Conservation (phyloP, 2,329 filamentous ascomycete genomes). For the Cercospora zeina region DNA sequence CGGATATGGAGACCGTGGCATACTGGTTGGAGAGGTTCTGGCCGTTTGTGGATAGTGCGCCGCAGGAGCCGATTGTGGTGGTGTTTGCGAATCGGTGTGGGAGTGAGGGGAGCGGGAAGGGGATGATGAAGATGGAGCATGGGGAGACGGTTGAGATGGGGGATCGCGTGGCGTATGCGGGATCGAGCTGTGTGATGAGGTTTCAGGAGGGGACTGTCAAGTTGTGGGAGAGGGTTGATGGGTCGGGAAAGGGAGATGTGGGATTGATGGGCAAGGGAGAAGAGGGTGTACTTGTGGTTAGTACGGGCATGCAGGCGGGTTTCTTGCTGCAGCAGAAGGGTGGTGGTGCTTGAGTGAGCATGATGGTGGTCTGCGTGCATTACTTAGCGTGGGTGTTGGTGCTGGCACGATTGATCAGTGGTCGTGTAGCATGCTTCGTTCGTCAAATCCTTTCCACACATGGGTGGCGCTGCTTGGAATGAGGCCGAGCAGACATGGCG, state of each 20-base stretch:
- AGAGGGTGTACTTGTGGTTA: constrained; percentile 67
- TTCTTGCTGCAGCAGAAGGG: constrained; percentile 34
- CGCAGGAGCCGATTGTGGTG: constrained; percentile 62
- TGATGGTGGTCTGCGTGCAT: not conserved
- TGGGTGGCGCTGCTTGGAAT: no score
- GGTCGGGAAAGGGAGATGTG: constrained; percentile 41
- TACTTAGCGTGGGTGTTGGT: not conserved
- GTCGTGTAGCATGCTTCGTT: not conserved
- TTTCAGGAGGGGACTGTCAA: constrained; percentile 65
- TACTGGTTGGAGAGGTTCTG: constrained; percentile 75
- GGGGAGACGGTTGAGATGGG: constrained; percentile 37
- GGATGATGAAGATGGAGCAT: constrained; percentile 34
- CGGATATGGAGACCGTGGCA: constrained; percentile 70
- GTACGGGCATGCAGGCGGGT: constrained; percentile 53
- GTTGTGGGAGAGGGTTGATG: constrained; percentile 55
- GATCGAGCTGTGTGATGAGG: constrained; percentile 70
- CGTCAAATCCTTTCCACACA: not conserved
- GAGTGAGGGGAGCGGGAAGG: constrained; percentile 50
- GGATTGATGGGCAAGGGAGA: constrained; percentile 66
- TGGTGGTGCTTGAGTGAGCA: not conserved
- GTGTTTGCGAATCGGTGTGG: constrained; percentile 72
- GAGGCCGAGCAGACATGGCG: not conserved
- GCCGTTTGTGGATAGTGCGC: constrained; percentile 51
- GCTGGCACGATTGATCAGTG: not conserved
- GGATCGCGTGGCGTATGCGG: constrained; percentile 62